Evolutionary conservation across 225 moss, liverwort and hornwort genomes (phyloP).

Genomic region (Bryoerythrophyllum caledonicum): DNA sequence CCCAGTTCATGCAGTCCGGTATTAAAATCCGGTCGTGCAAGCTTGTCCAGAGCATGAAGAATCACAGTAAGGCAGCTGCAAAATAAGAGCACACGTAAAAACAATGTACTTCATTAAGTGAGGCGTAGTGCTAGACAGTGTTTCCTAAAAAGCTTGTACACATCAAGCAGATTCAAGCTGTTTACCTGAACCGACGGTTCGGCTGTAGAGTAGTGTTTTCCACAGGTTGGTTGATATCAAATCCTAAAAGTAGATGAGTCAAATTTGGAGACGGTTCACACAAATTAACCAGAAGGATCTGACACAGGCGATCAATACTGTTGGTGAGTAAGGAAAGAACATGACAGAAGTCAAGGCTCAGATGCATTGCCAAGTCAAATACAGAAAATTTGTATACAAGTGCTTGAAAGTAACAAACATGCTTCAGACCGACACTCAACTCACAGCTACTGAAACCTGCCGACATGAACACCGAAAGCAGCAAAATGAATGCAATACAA

Average conservation of each 20-base stretch:
- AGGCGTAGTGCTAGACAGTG: background rate
- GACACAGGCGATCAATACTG: constrained; percentile 29
- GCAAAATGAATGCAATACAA: constrained; percentile 2
- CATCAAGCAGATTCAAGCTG: constrained; percentile 3
- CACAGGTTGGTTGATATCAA: constrained; percentile 71
- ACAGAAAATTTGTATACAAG: background rate
- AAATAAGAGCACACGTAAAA: background rate
- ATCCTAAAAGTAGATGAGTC: constrained; percentile 75
- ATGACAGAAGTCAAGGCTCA: background rate
- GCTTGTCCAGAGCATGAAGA: constrained; percentile 67
- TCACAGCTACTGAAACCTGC: constrained; percentile 1
- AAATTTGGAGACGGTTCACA: constrained; percentile 75
- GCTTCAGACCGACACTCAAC: background rate
- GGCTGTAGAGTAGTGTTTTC: constrained; percentile 73
- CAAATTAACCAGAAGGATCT: constrained; percentile 78
- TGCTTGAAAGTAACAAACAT: background rate
- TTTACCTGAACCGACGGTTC: constrained; percentile 66
- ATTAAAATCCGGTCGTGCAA: constrained; percentile 73
- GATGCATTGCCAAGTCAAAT: background rate
- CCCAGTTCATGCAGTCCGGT: constrained; percentile 74
- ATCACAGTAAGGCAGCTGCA: constrained; percentile 81
- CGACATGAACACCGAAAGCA: constrained; percentile 13
- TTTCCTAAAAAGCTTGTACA: background rate
- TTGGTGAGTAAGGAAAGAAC: constrained; percentile 18
- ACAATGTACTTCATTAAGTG: background rate